Conservation (phyloP, 1,139 yeast species). For the Saccharomyces hybrid region DNA sequence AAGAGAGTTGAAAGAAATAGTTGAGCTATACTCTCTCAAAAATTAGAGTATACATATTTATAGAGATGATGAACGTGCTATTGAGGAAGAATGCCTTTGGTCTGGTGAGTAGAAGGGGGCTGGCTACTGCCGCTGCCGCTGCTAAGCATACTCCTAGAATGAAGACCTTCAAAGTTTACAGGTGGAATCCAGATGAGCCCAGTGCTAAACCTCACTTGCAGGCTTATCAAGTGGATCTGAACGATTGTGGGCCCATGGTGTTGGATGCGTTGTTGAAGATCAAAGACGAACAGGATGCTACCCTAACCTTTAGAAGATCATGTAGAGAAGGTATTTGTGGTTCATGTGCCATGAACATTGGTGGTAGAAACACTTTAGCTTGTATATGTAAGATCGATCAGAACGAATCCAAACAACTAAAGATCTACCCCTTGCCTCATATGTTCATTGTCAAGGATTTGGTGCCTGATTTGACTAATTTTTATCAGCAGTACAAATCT, state of each 20-base stretch:
- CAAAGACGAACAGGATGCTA: constrained; percentile 92
- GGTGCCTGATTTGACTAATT: constrained; percentile 95
- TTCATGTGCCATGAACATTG: constrained; percentile 98
- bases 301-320: constrained; percentile 93
- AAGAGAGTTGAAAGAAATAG: neutral
- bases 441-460: constrained; percentile 96
- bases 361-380: constrained; percentile 93
- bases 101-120: constrained; percentile 20
- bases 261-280: constrained; percentile 90
- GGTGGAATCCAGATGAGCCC: constrained; percentile 98
- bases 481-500: constrained; percentile 96
- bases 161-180: constrained; percentile 84
- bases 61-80: constrained; percentile 9
- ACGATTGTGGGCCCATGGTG: constrained; percentile 96
- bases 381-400: constrained; percentile 91
- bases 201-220: constrained; percentile 85
- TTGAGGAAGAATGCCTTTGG: constrained; percentile 8
- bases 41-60: neutral
- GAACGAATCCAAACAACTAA: constrained; percentile 63
- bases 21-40: neutral
- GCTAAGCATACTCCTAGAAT: constrained; percentile 41
- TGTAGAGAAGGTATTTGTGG: constrained; percentile 99
- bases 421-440: constrained; percentile 95
- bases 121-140: constrained; percentile 30
- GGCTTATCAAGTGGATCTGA: constrained; percentile 75